A percentile compares a stretch with the other conserved stretches of the same genome.
phyloP scores from a whole-genome alignment of 352 stramenopile species.

The Peronospora farinosa region DNA sequence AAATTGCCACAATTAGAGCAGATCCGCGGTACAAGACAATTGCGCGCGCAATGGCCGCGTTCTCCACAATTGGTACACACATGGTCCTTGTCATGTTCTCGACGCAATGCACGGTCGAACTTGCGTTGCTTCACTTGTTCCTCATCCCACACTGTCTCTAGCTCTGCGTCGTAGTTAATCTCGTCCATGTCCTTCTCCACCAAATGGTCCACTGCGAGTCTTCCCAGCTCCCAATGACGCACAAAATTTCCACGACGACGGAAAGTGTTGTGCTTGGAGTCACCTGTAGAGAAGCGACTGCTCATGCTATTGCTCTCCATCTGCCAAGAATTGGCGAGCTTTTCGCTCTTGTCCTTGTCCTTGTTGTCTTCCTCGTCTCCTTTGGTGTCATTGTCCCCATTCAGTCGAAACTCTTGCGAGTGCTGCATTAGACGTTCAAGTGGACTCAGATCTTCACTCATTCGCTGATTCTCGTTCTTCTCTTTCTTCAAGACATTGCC shows the following conservation, averaged over 20 bases:
- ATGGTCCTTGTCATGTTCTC: conserved; percentile 49
- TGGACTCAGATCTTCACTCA: conserved; percentile 37
- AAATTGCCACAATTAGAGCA: conserved; percentile 75
- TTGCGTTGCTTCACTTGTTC: conserved; percentile 43
- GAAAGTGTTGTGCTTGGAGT: conserved; percentile 7
- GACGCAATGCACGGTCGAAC: conserved; percentile 53
- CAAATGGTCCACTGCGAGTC: conserved; percentile 12
- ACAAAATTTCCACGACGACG: conserved; percentile 13
- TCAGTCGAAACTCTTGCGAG: conserved; percentile 52
- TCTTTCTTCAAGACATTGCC: conserved; percentile 3
- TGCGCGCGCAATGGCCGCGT: conserved; percentile 51
- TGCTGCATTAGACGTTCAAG: conserved; percentile 64
- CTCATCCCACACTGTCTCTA: conserved; percentile 42
- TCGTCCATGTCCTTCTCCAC: conserved; percentile 32
- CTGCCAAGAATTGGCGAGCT: conserved; percentile 5
- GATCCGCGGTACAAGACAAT: conserved; percentile 70
- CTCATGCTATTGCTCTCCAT: neutral
- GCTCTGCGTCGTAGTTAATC: conserved; percentile 67
- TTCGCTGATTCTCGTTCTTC: neutral
- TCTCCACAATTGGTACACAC: conserved; percentile 78
- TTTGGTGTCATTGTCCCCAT: conserved; percentile 8
- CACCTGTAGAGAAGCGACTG: neutral
- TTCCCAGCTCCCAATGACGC: conserved; percentile 12
- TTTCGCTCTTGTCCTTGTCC: conserved; percentile 7
- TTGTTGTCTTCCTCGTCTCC: neutral